These are phyloP conservation scores for Silene uniflora DNA, from an alignment of 148 eudicot genomes.

Conservation along the genomic window DNA sequence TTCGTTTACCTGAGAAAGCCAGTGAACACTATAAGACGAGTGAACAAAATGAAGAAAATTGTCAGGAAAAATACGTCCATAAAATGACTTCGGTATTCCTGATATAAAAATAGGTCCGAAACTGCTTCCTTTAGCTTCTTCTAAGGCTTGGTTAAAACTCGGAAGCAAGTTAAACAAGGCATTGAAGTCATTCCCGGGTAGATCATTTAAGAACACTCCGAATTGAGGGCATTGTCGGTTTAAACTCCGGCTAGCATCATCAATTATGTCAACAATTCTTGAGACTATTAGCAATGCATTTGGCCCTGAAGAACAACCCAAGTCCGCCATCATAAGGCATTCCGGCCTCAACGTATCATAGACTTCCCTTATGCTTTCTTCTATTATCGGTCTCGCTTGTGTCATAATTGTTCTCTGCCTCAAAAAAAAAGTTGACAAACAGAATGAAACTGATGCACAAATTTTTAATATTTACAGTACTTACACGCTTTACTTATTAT, in stretches of 20 bases:
- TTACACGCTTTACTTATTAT: too few species aligned
- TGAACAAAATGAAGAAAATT: background rate
- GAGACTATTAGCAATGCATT: background rate
- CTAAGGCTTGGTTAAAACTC: background rate
- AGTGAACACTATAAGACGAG: background rate
- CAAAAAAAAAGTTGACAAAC: background rate
- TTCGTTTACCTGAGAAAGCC: background rate
- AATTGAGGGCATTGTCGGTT: background rate
- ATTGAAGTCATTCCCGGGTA: constrained; percentile 47
- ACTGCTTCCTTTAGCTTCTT: background rate
- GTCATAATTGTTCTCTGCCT: background rate
- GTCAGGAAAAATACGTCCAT: background rate
- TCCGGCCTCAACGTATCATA: background rate
- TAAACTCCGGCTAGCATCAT: background rate
- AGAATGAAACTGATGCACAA: background rate
- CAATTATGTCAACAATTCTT: background rate
- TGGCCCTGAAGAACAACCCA: background rate
- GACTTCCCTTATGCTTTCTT: background rate
- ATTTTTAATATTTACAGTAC: too few species aligned
- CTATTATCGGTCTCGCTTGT: background rate
- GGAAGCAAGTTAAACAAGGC: constrained; percentile 29
- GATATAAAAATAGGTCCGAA: background rate
- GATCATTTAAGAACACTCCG: constrained; percentile 26
- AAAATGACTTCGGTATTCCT: background rate
- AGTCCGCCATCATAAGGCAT: background rate